A percentile compares a stretch with the other conserved stretches of the same genome.
phyloP scores from a whole-genome alignment of 1,284 basidiomycete species.

The Irpex sp. region DNA sequence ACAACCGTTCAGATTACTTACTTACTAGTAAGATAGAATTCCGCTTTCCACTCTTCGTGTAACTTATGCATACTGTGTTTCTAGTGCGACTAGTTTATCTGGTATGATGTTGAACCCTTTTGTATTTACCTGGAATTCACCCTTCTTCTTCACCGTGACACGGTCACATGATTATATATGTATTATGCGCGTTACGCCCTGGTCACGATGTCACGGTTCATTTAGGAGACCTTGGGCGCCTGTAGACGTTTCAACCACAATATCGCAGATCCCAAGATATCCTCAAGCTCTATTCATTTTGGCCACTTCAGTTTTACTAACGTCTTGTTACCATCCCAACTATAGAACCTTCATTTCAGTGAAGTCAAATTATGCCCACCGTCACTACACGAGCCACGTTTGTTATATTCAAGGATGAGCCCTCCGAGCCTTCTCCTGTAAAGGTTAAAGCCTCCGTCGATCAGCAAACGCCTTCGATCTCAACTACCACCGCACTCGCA shows the following conservation, averaged over 20 bases:
- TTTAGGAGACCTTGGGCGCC: not conserved
- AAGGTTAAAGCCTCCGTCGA: not conserved
- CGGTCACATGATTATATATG: constrained; percentile 1
- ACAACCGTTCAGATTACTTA: not conserved
- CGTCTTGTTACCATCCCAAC: not conserved
- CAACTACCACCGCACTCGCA: constrained; percentile 25
- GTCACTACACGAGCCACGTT: constrained; percentile 52
- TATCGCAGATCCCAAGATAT: not conserved
- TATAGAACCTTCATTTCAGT: not conserved
- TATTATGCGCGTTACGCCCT: not conserved
- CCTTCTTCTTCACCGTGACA: not conserved
- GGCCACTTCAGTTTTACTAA: not conserved
- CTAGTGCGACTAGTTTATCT: no score
- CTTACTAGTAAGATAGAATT: not conserved
- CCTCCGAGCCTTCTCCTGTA: constrained; percentile 13
- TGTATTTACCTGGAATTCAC: not conserved
- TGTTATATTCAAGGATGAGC: constrained; percentile 61
- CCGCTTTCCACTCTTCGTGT: not conserved
- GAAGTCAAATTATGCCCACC: constrained; percentile 16
- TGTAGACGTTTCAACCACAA: not conserved
- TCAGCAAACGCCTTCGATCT: constrained; percentile 8
- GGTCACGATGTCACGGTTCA: constrained; percentile 2
- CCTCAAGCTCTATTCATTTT: not conserved
- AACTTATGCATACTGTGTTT: no score
- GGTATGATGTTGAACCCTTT: no score